Evolutionary conservation across 805 yeast species (phyloP), one percentile per base, ranked within the genome.

Genomic region (Candida rishiriensis): DNA sequence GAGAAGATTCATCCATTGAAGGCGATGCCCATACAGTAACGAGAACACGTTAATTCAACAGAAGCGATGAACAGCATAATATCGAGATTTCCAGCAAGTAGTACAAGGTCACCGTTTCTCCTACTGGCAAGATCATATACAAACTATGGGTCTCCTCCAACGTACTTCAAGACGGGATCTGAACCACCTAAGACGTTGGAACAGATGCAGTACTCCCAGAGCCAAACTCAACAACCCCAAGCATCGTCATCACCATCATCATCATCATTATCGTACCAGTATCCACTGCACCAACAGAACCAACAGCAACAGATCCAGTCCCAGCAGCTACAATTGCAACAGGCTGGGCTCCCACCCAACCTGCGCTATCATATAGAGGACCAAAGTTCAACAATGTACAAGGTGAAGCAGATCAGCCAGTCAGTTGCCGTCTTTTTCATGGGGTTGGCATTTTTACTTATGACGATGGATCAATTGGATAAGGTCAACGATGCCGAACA

Each of bases 121-220:
- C 8, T 11, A 3, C 14, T 26, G 3, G 14, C 15, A 16, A 44
- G 39, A 31, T 3, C 4, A 14, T 44, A 47, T 26, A 42, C 49
- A 11, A 34, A 31, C 12, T 29, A 13, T 38, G 34, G 17, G 14
- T 33, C 36, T 15, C 58, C 58, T n/a, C 62, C 60, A 1, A 38
- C 62, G 16, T 60, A 47, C 40, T 60, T 61, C 44, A 42, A 37
- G 37, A 49, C 55, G 41, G 49, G 53, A 2, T 29, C 51, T 9
- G 47, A 46, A 12, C 60, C 60, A 10, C 65, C 65, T 37, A 68
- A 69, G 48, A 60, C 63, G 12, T 47, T 63, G 16, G 56, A 54
- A 37, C 54, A 60, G 40, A 29, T 31, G 29, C n/a, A 30, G 7
- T 16, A 30, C 10, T 36, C 33, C 15, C 42, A 39, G 9, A 28